Conservation (phyloP, 352 stramenopile species). For the Blastocystis sp. region DNA sequence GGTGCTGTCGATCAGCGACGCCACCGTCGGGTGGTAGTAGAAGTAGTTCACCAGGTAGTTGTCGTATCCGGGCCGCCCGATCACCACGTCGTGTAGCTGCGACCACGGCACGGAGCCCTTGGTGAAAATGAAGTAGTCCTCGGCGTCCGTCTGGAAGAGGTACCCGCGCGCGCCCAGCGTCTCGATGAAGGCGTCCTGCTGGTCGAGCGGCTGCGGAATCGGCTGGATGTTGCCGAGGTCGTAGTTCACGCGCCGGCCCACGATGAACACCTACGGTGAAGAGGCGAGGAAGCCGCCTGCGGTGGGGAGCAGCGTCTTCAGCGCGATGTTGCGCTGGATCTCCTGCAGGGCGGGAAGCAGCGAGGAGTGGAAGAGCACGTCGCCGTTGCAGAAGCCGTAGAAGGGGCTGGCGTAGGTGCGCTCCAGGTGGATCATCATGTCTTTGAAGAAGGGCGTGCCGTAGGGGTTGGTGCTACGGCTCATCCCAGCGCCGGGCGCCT, state of each 20-base stretch:
- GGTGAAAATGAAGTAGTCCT: constrained; percentile 71
- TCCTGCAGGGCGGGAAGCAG: constrained; percentile 24
- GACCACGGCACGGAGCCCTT: constrained; percentile 27
- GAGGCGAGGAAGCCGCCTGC: neutral
- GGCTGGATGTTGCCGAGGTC: neutral
- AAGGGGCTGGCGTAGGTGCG: constrained; percentile 4
- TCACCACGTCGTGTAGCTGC: constrained; percentile 54
- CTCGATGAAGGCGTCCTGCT: constrained; percentile 24
- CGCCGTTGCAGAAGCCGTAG: constrained; percentile 70
- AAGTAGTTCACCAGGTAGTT: constrained; percentile 70
- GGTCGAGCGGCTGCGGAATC: neutral
- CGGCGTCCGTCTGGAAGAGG: constrained; percentile 67
- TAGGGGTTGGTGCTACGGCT: constrained; percentile 39
- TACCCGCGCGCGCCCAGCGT: neutral
- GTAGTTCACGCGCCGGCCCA: constrained; percentile 49
- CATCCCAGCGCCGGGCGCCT: neutral
- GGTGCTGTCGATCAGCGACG: constrained; percentile 63
- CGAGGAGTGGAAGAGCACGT: constrained; percentile 58
- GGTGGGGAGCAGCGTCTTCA: neutral
- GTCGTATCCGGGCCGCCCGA: constrained; percentile 66
- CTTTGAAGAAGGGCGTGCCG: constrained; percentile 68
- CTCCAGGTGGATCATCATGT: constrained; percentile 62
- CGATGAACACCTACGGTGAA: constrained; percentile 30
- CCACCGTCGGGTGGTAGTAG: constrained; percentile 2
- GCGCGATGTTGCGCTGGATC: neutral